Evolutionary conservation across 2,329 filamentous ascomycete genomes (phyloP), one percentile per base, ranked within the genome.

Genomic region (Colletotrichum cordylinicola): DNA sequence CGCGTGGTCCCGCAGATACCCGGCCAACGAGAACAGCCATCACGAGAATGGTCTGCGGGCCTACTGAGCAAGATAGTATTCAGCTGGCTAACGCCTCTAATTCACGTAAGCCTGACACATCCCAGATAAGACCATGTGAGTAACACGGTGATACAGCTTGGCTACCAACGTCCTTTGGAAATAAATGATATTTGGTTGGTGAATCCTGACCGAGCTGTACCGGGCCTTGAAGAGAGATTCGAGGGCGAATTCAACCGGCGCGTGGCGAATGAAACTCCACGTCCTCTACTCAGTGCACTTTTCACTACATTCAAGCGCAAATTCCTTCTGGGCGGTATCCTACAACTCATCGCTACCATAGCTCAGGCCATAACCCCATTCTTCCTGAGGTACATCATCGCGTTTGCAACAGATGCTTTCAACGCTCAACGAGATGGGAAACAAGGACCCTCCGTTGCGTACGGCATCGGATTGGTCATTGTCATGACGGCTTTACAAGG

Each of bases 281-380:
- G 94, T 77, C 94, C 96, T 2, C 87, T 98, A 4, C 82, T 95
- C 15, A 93, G 92, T 89, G 95, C 35, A 15, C 96, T 2, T 85
- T 98, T 96, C 83, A 96, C 98, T 78, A 95, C 94, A 4, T 97
- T 96, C 87, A 93, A 93, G 80, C 88, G 88, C 77, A 96, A 98
- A 81, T 97, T 98, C 82, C 93, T 94, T 87, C 83, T 98, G 3
- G 95, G 96, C 60, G 96, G 94, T 18, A 79, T 91, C 21, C 96
- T 93, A 82, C 92, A 96, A 79, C 87, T 98, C 16, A 84, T 90
- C 43, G 91, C 94, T 24, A 91, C 93, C 66, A 85, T 98, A 33
- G 85, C 95, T 27, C 93, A 97, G 83, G 94, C 97, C 69, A 88
- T 98, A 72, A 92, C 95, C 1, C 96, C 96, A 1, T 98, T 96